Evolutionary conservation across 2,329 filamentous ascomycete genomes (phyloP), one percentile per base, ranked within the genome.

Genomic region (Pseudocercospora vitis): DNA sequence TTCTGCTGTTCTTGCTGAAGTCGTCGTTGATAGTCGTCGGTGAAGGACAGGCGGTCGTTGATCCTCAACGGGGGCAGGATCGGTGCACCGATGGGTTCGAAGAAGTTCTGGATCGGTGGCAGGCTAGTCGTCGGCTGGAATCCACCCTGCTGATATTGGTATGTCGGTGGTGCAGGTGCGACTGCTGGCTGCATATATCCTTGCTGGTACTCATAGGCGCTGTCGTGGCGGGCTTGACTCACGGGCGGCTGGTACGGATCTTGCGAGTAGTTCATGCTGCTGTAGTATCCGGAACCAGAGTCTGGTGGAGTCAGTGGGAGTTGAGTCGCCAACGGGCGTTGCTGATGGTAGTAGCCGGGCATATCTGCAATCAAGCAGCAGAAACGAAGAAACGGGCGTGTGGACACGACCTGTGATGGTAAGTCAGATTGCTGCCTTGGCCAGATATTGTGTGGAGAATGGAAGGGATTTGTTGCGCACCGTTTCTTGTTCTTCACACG

Each of bases 231-330:
- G 56, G 59, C 54, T 48, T 64, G 62, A 39, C 53, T 62, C 67
- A 70, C 56, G 16, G 55, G 47, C 55, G 72, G 68, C 55, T 70
- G 64, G 59, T 77, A 78, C 48, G 71, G 67, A 54, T 72, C 67
- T 61, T 74, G 74, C 57, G 73, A 70, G 65, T 76, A 75, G 56
- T 74, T 74, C 68, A 76, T 73, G 59, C 54, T 64, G 58, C 62
- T 65, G 55, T 68, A 69, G 50, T 69, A 69, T 63, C 70, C 73
- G 56, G 74, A 77, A 32, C 70, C 71, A 56, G 72, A 73, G 63
- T 78, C 76, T 55, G 76, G 77, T 8, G 77, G 77, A 46, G 77
- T 79, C 56, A 78, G 72, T 57, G 74, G 75, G 44, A 76, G 67
- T 53, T 70, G 67, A 53, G 58, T 61, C 50, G 71, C 70, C 69